Conservation (phyloP, 1,284 basidiomycete genomes). For the Stygiomarasmius scandens region DNA sequence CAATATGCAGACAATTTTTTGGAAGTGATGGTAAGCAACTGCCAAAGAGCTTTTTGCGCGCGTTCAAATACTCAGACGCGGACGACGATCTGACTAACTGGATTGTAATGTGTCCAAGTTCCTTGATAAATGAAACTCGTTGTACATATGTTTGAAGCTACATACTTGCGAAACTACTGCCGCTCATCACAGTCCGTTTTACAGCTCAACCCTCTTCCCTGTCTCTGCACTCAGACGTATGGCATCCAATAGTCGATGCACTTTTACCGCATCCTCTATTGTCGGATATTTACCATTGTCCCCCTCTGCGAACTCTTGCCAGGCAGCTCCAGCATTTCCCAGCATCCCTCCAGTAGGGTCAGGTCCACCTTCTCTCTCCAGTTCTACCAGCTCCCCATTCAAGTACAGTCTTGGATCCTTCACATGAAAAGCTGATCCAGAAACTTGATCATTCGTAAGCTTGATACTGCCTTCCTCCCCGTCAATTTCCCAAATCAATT, state of each 20-base stretch:
- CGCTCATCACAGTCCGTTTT: too few species aligned
- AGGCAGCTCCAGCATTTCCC: conserved; percentile 22
- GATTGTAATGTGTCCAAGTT: too few species aligned
- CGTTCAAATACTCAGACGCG: too few species aligned
- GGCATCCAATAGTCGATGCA: conserved; percentile 32
- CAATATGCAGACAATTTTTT: too few species aligned
- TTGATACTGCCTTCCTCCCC: conserved; percentile 37
- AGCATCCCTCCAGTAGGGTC: conserved; percentile 1
- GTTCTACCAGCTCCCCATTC: conserved; percentile 28
- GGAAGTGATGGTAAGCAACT: too few species aligned
- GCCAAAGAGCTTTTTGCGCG: too few species aligned
- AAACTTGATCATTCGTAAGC: conserved; percentile 22
- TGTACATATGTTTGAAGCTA: too few species aligned
- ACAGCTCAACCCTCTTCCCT: conserved; percentile 18
- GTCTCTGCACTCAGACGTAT: conserved; percentile 33
- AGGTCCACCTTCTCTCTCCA: neutral
- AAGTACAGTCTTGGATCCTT: conserved; percentile 28
- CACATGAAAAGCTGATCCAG: conserved; percentile 20
- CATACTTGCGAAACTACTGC: too few species aligned
- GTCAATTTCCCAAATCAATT: conserved; percentile 38
- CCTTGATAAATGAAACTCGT: too few species aligned
- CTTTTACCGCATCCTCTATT: conserved; percentile 37
- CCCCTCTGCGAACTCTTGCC: conserved; percentile 30
- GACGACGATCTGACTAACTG: too few species aligned
- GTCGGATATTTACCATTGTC: conserved; percentile 27